Conservation (phyloP, 108 stramenopile species). For the Nitzschia sp. region DNA sequence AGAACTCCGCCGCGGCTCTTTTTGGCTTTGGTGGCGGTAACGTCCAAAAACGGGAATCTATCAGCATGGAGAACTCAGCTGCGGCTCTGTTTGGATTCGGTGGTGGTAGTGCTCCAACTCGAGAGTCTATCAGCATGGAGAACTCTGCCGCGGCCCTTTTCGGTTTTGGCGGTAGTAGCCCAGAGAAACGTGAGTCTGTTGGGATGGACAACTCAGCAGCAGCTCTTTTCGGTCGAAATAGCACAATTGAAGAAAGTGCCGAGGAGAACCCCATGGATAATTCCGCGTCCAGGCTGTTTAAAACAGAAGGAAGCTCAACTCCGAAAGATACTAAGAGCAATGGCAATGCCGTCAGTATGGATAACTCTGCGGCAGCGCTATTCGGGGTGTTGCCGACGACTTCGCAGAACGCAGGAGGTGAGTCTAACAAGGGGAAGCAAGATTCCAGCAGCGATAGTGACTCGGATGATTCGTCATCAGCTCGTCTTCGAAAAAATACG, state of each 20-base stretch:
- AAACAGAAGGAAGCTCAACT: too few relatives aligned
- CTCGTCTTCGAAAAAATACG: background rate
- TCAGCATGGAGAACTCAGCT: conserved; percentile 25
- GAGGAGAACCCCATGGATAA: background rate
- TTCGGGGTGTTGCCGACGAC: conserved; percentile 4
- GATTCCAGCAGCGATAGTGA: conserved; percentile 11
- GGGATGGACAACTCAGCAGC: conserved; percentile 32
- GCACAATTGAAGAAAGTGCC: background rate
- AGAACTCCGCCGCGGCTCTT: conserved; percentile 14
- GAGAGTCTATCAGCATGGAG: conserved; percentile 8
- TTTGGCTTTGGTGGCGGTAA: conserved; percentile 2
- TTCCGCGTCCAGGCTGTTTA: too few relatives aligned
- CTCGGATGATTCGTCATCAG: background rate
- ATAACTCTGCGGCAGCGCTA: conserved; percentile 31
- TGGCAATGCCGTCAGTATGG: background rate
- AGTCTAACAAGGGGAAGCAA: background rate
- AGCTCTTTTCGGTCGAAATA: conserved; percentile 15
- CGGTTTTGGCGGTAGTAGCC: conserved; percentile 1
- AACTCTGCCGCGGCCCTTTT: conserved; percentile 36
- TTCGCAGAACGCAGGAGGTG: too few relatives aligned
- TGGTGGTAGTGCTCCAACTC: background rate
- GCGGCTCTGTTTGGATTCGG: conserved; percentile 30
- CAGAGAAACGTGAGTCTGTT: background rate
- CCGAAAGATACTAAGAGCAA: too few relatives aligned
- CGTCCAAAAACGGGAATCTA: background rate